Evolutionary conservation across 75 land plant species (phyloP).

Genomic region (Ceratopteris richardii): DNA sequence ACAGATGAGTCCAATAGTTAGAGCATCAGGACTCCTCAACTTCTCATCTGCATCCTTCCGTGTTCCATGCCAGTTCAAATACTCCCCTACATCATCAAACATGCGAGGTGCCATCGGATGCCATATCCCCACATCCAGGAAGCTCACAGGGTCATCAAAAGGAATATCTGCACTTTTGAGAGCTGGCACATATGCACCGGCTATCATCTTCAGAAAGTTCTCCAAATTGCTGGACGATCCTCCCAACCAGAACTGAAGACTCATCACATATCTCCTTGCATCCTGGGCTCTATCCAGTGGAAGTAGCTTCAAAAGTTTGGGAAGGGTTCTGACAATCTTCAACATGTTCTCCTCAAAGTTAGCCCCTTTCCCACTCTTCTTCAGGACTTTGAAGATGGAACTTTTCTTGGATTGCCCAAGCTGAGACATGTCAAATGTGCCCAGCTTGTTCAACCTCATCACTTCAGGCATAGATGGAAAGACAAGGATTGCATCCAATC

Average conservation of each 20-base stretch:
- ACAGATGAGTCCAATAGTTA: conserved; percentile 70
- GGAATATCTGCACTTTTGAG: conserved; percentile 52
- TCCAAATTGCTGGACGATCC: conserved; percentile 93
- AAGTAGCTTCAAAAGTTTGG: conserved; percentile 92
- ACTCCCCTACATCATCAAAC: conserved; percentile 98
- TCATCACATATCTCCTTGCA: conserved; percentile 87
- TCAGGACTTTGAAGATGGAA: conserved; percentile 85
- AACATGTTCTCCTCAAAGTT: conserved; percentile 94
- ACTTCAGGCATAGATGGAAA: conserved; percentile 99
- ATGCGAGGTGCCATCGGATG: conserved; percentile 96
- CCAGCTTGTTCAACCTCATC: conserved; percentile 95
- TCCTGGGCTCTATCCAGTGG: conserved; percentile 98
- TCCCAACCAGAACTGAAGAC: conserved; percentile 98
- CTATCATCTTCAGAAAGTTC: conserved; percentile 90
- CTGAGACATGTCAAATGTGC: conserved; percentile 92
- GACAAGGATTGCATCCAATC: conserved; percentile 90
- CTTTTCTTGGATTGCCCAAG: conserved; percentile 88
- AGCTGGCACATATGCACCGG: conserved; percentile 86
- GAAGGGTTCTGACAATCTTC: conserved; percentile 90
- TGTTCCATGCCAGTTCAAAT: conserved; percentile 96
- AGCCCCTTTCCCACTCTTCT: conserved; percentile 83
- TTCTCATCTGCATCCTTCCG: conserved; percentile 66
- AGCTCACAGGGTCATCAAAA: conserved; percentile 82
- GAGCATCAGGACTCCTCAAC: conserved; percentile 57
- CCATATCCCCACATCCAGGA: conserved; percentile 93